These are phyloP conservation scores for Penicillium malachiteum DNA, from an alignment of 495 filamentous ascomycete species.

Conservation along the genomic window DNA sequence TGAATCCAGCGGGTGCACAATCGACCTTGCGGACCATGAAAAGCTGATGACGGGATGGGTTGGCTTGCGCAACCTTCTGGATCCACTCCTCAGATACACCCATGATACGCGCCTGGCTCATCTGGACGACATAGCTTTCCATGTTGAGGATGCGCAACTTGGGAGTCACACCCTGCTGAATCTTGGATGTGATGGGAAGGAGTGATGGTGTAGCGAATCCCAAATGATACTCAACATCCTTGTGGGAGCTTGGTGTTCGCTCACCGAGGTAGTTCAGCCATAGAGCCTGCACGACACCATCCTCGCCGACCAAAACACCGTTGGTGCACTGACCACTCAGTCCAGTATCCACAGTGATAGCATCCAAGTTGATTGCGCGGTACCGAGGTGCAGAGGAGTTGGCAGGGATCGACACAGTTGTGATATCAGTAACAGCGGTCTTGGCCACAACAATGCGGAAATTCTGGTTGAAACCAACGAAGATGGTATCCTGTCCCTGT, in stretches of 20 bases:
- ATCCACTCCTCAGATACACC: conserved; percentile 97
- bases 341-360: conserved; percentile 93
- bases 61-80: conserved; percentile 76
- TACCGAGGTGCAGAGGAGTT: conserved; percentile 91
- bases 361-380: conserved; percentile 93
- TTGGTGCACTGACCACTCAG: conserved; percentile 91
- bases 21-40: conserved; percentile 98
- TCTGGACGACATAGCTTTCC: conserved; percentile 91
- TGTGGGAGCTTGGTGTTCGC: conserved; percentile 68
- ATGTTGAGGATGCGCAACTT: conserved; percentile 86
- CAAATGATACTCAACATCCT: conserved; percentile 96
- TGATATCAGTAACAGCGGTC: conserved; percentile 95
- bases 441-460: conserved; percentile 89
- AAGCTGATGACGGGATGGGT: conserved; percentile 88
- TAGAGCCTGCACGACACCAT: conserved; percentile 88
- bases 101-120: conserved; percentile 98
- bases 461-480: conserved; percentile 97
- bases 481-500: conserved; percentile 86
- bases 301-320: conserved; percentile 84
- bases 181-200: conserved; percentile 78
- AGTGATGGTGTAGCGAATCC: conserved; percentile 87
- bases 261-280: conserved; percentile 98
- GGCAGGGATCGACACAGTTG: conserved; percentile 92
- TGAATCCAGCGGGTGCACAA: conserved; percentile 54
- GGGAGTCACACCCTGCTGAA: conserved; percentile 75